Evolutionary conservation across 1,139 yeast species (phyloP).

Genomic region (Candida pseudoviswanathii): DNA sequence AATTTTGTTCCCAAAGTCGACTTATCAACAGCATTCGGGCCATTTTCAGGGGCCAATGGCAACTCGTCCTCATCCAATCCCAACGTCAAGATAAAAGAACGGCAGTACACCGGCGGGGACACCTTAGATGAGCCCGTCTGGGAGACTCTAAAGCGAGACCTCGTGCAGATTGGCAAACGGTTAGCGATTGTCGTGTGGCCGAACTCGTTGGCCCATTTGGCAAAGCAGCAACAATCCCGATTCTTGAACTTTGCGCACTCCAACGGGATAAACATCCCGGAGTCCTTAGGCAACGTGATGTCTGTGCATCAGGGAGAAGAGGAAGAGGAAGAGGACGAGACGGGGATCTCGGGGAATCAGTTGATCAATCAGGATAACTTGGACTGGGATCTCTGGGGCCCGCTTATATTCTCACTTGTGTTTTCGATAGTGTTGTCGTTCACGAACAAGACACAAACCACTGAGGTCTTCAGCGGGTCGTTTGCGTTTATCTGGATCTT

Average conservation of each 20-base stretch:
- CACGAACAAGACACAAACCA: constrained; percentile 43
- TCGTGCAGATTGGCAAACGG: constrained; percentile 64
- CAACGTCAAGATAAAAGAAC: constrained; percentile 62
- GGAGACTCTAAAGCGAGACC: constrained; percentile 68
- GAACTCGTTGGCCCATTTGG: constrained; percentile 45
- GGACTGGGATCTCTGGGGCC: constrained; percentile 94
- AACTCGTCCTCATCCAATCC: constrained; percentile 29
- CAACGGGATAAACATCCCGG: constrained; percentile 49
- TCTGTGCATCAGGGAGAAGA: constrained; percentile 34
- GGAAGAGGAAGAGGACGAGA: constrained; percentile 20
- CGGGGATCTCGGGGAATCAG: constrained; percentile 21
- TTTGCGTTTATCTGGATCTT: constrained; percentile 56
- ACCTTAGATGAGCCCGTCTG: constrained; percentile 83
- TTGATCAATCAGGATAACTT: constrained; percentile 34
- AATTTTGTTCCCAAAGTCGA: constrained; percentile 40
- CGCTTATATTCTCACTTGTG: constrained; percentile 67
- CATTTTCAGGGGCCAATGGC: constrained; percentile 28
- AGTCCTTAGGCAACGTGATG: constrained; percentile 34
- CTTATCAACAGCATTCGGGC: constrained; percentile 41
- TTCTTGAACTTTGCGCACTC: constrained; percentile 45
- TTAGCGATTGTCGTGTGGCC: constrained; percentile 78
- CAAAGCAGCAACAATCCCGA: constrained; percentile 46
- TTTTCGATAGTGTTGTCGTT: constrained; percentile 60
- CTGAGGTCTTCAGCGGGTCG: constrained; percentile 53
- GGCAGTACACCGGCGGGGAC: constrained; percentile 80